These are phyloP conservation scores for Fragaria iinumae DNA, from an alignment of 306 rosid genomes.

Conservation along the genomic window DNA sequence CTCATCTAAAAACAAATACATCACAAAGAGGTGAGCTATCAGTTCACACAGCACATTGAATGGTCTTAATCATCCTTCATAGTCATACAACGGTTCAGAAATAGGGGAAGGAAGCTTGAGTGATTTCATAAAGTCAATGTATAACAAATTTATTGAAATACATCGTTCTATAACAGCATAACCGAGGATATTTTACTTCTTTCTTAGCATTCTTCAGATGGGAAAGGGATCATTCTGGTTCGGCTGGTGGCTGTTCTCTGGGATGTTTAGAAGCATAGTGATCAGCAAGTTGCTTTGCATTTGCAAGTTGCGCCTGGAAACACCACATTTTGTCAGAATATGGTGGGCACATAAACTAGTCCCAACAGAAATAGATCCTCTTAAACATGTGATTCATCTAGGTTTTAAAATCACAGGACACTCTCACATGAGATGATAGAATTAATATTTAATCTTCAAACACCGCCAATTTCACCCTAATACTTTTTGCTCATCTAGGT, in stretches of 20 bases:
- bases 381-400: background rate
- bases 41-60: too few species aligned
- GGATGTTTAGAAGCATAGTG: slow-evolving; percentile 94
- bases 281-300: slow-evolving; percentile 75
- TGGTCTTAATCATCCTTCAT: slow-evolving; percentile 21
- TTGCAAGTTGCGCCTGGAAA: slow-evolving; percentile 82
- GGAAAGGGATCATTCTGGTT: slow-evolving; percentile 46
- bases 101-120: background rate
- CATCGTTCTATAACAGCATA: slow-evolving; percentile 27
- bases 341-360: background rate
- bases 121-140: slow-evolving; percentile 15
- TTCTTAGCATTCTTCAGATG: slow-evolving; percentile 5
- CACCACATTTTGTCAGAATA: slow-evolving; percentile 7
- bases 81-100: slow-evolving; percentile 30
- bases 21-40: too few species aligned
- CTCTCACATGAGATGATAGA: background rate
- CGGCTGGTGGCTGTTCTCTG: slow-evolving; percentile 78
- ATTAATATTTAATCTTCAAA: background rate
- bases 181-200: slow-evolving; percentile 13
- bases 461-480: background rate
- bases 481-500: background rate
- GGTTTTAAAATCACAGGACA: background rate
- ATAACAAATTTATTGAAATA: slow-evolving; percentile 21
- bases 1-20: too few species aligned
- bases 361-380: background rate